Evolutionary conservation across 78 protist species (phyloP), one percentile per base, ranked within the genome.

Genomic region (Corallochytrium limacisporum): DNA sequence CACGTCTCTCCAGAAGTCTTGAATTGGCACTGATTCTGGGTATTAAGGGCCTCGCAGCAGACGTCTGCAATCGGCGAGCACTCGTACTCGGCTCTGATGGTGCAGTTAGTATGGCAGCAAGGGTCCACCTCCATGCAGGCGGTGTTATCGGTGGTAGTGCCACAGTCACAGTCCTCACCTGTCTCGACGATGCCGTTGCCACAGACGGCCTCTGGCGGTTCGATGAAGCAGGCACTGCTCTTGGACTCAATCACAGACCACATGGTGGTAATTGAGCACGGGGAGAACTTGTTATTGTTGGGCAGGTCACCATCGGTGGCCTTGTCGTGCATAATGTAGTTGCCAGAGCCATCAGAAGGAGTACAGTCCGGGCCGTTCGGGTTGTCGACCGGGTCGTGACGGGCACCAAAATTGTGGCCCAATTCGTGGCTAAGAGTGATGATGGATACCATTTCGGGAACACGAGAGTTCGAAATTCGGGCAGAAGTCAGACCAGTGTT

Each of bases 121-220:
- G n/a, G n/a, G n/a, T n/a, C n/a, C n/a, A n/a, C n/a, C n/a, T n/a
- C n/a, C n/a, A n/a, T n/a, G n/a, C n/a, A n/a, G n/a, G n/a, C n/a
- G n/a, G n/a, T n/a, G n/a, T n/a, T n/a, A n/a, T n/a, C n/a, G n/a
- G n/a, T n/a, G n/a, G n/a, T n/a, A n/a, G 7, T 10, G 29, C 72
- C 72, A 18, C 72, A 66, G 57, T 66, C 72, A 26, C 72, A 66
- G 10, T 66, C 72, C 22, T 66, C 72, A 4, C 48, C 72, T 22
- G 43, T 66, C n/a, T 66, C 72, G 36, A 26, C 29, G 39, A 8
- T 16, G 33, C 72, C 72, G 57, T 66, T 43, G 29, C 72, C 72
- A 50, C 72, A 66, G 22, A 29, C 38, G 10, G 72, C 72, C 29
- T 46, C 7, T 18, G 49, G 68, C 32, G 16, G 26, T 13, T 31